phyloP scores from a whole-genome alignment of 805 yeast genomes.

The Clavispora vitiphila region DNA sequence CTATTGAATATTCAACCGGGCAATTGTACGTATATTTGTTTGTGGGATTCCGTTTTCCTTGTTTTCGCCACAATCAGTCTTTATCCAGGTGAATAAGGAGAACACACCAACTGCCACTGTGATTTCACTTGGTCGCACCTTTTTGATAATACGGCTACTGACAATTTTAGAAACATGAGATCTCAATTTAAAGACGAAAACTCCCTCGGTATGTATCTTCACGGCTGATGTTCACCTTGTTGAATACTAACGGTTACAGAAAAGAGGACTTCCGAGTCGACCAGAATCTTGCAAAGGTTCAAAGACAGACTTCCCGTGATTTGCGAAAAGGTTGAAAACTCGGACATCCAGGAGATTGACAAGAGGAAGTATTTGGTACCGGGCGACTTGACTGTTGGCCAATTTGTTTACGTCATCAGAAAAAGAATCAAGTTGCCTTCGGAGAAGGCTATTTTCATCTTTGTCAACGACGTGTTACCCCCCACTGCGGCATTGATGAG shows the following conservation, averaged over 20 bases:
- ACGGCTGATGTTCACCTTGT: not conserved
- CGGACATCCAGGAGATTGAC: constrained; percentile 93
- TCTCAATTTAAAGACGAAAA: constrained; percentile 94
- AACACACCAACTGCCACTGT: too few relatives aligned
- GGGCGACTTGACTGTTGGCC: constrained; percentile 93
- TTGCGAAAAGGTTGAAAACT: constrained; percentile 95
- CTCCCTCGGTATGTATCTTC: constrained; percentile 68
- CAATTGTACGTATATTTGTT: not conserved
- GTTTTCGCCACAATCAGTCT: not conserved
- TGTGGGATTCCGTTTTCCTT: not conserved
- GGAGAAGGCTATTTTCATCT: constrained; percentile 96
- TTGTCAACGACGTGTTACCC: constrained; percentile 94
- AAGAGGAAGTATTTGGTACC: constrained; percentile 97
- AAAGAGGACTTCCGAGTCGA: constrained; percentile 92
- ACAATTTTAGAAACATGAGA: constrained; percentile 50
- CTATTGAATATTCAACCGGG: not conserved
- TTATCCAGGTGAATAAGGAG: not conserved
- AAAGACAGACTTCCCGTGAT: constrained; percentile 92
- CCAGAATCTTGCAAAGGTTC: constrained; percentile 83
- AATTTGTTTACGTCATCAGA: constrained; percentile 95
- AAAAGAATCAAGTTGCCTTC: constrained; percentile 93
- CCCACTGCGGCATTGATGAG: constrained; percentile 98
- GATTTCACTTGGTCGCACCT: too few relatives aligned
- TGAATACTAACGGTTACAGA: constrained; percentile 35
- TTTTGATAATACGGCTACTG: constrained; percentile 1